Conservation (phyloP, 345 rosid species). For the Salix koriyanagi region DNA sequence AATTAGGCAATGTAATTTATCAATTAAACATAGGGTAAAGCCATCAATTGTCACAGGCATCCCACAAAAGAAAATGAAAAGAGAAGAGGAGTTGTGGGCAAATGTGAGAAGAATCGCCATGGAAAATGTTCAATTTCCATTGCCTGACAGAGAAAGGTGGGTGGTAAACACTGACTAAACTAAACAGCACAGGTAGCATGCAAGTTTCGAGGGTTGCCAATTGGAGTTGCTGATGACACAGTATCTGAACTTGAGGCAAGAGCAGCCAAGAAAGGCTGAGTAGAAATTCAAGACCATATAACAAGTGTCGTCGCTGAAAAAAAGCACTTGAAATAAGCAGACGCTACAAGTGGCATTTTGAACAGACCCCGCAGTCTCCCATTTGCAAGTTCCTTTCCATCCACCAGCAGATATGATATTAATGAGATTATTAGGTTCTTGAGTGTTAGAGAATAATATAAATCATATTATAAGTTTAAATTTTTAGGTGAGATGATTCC, state of each 20-base stretch:
- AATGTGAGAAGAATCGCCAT: neutral
- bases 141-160: neutral
- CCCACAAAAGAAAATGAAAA: slow-evolving; percentile 77
- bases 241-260: slow-evolving; percentile 85
- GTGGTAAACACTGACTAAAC: neutral
- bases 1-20: no score
- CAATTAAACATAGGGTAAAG: slow-evolving; percentile 17
- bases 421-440: neutral
- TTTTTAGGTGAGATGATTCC: no score
- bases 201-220: slow-evolving; percentile 70
- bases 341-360: slow-evolving; percentile 31
- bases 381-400: slow-evolving; percentile 11
- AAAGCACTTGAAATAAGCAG: slow-evolving; percentile 74
- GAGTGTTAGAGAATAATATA: no score
- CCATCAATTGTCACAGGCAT: slow-evolving; percentile 85
- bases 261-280: slow-evolving; percentile 71
- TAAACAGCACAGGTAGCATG: neutral
- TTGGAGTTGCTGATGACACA: slow-evolving; percentile 84
- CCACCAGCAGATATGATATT: neutral
- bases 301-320: slow-evolving; percentile 80
- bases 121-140: no score
- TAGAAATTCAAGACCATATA: slow-evolving; percentile 79
- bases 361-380: slow-evolving; percentile 88
- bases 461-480: no score
- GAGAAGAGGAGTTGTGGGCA: slow-evolving; percentile 73